These are phyloP conservation scores for Pleurotus pulmonarius DNA, from an alignment of 768 basidiomycete genomes.

Conservation along the genomic window DNA sequence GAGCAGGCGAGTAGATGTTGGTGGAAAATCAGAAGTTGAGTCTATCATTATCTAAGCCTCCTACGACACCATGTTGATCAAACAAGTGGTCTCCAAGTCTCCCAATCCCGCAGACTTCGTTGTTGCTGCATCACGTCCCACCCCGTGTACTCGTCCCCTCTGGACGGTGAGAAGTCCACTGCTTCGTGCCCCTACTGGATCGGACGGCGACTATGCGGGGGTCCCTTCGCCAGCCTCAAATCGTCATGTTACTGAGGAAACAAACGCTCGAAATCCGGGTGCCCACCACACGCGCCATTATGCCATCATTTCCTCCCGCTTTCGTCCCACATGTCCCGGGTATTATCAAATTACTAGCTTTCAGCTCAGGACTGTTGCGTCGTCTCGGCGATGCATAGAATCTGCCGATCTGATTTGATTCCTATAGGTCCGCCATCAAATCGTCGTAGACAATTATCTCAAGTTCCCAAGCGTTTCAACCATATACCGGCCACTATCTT, in stretches of 20 bases:
- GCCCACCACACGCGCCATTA: not conserved
- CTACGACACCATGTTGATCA: too few relatives aligned
- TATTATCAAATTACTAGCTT: slow-evolving; percentile 2
- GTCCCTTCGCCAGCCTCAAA: not conserved
- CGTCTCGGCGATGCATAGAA: not conserved
- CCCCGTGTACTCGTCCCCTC: not conserved
- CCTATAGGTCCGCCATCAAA: slow-evolving; percentile 4
- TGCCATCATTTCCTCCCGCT: not conserved
- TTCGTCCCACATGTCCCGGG: slow-evolving; percentile 4
- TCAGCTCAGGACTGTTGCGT: not conserved
- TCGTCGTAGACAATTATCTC: not conserved
- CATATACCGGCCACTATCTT: not conserved
- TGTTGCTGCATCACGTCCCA: too few relatives aligned
- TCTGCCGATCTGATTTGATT: slow-evolving; percentile 5
- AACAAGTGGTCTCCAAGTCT: too few relatives aligned
- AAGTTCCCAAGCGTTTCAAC: not conserved
- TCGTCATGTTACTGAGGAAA: not conserved
- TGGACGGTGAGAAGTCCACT: not conserved
- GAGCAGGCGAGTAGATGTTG: too few relatives aligned
- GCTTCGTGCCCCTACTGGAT: slow-evolving; percentile 1
- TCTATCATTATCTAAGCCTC: too few relatives aligned
- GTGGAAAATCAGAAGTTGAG: too few relatives aligned
- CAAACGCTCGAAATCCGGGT: not conserved
- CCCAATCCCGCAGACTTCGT: too few relatives aligned
- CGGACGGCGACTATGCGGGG: slow-evolving; percentile 2